phyloP scores from a whole-genome alignment of 2,329 filamentous ascomycete species.

The Metarhizium guizhouense region DNA sequence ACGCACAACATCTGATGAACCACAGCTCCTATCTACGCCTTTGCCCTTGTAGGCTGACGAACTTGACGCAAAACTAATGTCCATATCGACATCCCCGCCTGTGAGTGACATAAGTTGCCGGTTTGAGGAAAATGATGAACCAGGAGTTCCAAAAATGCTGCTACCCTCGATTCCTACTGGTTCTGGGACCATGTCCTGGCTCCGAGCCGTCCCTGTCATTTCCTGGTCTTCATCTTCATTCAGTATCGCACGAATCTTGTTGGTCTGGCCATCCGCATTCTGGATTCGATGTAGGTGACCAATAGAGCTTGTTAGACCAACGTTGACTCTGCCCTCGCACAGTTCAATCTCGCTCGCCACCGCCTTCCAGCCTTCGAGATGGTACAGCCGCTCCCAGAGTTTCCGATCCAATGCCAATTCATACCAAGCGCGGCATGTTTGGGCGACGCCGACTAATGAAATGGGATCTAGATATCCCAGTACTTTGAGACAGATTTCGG shows the following conservation, averaged over 20 bases:
- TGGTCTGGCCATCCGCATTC: slow-evolving; percentile 40
- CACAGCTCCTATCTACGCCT: slow-evolving; percentile 19
- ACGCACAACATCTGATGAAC: slow-evolving; percentile 18
- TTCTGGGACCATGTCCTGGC: slow-evolving; percentile 14
- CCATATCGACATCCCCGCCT: slow-evolving; percentile 21
- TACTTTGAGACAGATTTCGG: slow-evolving; percentile 85
- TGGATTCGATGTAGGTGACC: slow-evolving; percentile 34
- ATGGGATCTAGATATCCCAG: slow-evolving; percentile 76
- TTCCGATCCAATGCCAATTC: slow-evolving; percentile 71
- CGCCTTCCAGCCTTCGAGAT: slow-evolving; percentile 77
- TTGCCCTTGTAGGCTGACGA: slow-evolving; percentile 15
- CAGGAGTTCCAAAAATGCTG: slow-evolving; percentile 27
- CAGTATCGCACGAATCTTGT: slow-evolving; percentile 46
- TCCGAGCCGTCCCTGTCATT: slow-evolving; percentile 32
- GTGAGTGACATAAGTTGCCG: slow-evolving; percentile 14
- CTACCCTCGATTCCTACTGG: slow-evolving; percentile 7
- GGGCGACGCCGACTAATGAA: slow-evolving; percentile 71
- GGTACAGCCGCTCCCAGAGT: slow-evolving; percentile 79
- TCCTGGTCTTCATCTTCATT: slow-evolving; percentile 40
- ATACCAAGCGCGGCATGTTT: slow-evolving; percentile 76
- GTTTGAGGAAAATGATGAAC: slow-evolving; percentile 21
- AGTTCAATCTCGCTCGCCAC: slow-evolving; percentile 54
- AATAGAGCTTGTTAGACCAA: slow-evolving; percentile 28
- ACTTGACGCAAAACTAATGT: slow-evolving; percentile 11
- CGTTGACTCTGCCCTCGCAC: slow-evolving; percentile 55